phyloP scores from a whole-genome alignment of 169 alveolate genomes.

The Sarcocystis neurona region DNA sequence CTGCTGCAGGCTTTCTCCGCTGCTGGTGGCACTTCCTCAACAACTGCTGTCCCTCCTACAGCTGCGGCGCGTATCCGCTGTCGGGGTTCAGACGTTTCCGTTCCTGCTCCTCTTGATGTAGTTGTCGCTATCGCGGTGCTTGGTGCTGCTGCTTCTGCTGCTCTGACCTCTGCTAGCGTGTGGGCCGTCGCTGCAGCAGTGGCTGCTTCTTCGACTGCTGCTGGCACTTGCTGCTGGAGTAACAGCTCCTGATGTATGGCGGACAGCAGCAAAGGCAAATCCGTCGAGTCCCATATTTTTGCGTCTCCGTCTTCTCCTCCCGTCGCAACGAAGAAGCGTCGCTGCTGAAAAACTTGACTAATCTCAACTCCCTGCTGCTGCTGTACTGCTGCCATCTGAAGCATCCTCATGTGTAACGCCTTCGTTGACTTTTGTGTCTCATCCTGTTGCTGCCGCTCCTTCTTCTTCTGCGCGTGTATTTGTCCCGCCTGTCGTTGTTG shows the following conservation, averaged over 20 bases:
- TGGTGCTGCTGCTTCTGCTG: not conserved
- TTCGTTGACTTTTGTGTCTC: too few relatives aligned
- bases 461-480: too few relatives aligned
- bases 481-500: too few relatives aligned
- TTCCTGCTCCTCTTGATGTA: too few relatives aligned
- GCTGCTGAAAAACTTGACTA: too few relatives aligned
- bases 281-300: conserved; percentile 35
- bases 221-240: conserved; percentile 39
- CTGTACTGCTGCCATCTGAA: not conserved
- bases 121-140: too few relatives aligned
- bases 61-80: too few relatives aligned
- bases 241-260: conserved; percentile 29
- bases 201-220: not conserved
- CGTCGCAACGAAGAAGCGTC: not conserved
- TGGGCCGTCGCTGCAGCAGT: not conserved
- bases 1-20: too few relatives aligned
- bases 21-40: too few relatives aligned
- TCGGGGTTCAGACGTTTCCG: too few relatives aligned
- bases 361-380: not conserved
- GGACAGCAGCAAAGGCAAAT: conserved; percentile 4
- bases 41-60: too few relatives aligned
- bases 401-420: not conserved
- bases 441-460: too few relatives aligned
- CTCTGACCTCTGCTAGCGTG: not conserved
- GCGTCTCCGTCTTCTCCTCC: conserved; percentile 60